Percentiles rank a stretch among this genome's conserved stretches.
Evolutionary conservation across 306 rosid genomes (phyloP).

Genomic region (Coriaria nepalensis): DNA sequence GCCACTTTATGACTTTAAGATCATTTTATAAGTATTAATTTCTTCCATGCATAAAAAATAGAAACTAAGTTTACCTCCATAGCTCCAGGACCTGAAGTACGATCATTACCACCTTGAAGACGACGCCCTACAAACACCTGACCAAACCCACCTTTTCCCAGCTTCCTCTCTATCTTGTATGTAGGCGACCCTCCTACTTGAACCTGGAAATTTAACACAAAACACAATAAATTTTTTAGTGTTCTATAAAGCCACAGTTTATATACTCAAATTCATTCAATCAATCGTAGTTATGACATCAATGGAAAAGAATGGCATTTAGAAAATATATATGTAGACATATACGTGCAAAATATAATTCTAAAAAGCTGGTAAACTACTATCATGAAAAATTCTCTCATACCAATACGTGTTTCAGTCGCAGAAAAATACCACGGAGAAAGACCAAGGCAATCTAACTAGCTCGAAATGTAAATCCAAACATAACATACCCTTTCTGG

Average conservation of each 20-base stretch:
- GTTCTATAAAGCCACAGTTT: too few species aligned
- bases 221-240: too few species aligned
- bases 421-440: not conserved
- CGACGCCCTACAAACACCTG: constrained; percentile 91
- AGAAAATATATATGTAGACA: too few species aligned
- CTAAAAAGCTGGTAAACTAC: too few species aligned
- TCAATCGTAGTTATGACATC: too few species aligned
- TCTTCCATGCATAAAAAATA: constrained; percentile 4
- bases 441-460: not conserved
- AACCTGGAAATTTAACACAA: constrained; percentile 31
- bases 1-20: too few species aligned
- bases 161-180: constrained; percentile 66
- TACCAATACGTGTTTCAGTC: too few species aligned
- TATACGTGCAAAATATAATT: too few species aligned
- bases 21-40: not conserved
- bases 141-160: constrained; percentile 93
- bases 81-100: constrained; percentile 56
- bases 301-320: too few species aligned
- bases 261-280: too few species aligned
- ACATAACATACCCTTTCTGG: constrained; percentile 58
- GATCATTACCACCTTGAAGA: constrained; percentile 64
- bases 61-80: constrained; percentile 37
- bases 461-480: not conserved
- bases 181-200: constrained; percentile 84
- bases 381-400: too few species aligned